phyloP scores from a whole-genome alignment of 2,329 filamentous ascomycete genomes.

The Cladophialophora exuberans region DNA sequence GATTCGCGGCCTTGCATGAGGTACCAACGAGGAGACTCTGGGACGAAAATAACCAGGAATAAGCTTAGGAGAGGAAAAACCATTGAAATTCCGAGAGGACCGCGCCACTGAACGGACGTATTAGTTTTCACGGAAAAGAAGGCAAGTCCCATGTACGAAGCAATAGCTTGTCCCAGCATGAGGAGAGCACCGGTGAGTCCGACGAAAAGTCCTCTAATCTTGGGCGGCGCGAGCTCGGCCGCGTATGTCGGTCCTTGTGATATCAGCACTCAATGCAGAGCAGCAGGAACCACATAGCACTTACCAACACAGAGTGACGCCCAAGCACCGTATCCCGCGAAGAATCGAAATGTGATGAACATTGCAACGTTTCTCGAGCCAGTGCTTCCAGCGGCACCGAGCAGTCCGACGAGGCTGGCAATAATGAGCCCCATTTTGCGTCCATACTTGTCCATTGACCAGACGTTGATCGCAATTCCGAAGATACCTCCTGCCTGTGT shows the following conservation, averaged over 20 bases:
- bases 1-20: slow-evolving; percentile 32
- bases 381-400: neutral
- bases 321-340: neutral
- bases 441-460: slow-evolving; percentile 36
- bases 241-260: neutral
- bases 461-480: neutral
- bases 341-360: slow-evolving; percentile 36
- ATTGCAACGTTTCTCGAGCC: slow-evolving; percentile 1
- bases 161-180: slow-evolving; percentile 7
- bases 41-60: slow-evolving; percentile 28
- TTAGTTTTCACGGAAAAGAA: slow-evolving; percentile 6
- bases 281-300: neutral
- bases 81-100: neutral
- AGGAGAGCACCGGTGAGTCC: slow-evolving; percentile 1
- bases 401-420: neutral
- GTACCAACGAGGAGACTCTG: slow-evolving; percentile 35
- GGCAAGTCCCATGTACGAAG: slow-evolving; percentile 13
- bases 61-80: neutral
- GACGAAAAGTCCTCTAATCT: slow-evolving; percentile 11
- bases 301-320: neutral
- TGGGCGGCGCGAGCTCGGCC: slow-evolving; percentile 13
- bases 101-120: slow-evolving; percentile 1
- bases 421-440: slow-evolving; percentile 2
- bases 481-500: neutral
- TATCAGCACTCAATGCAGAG: neutral